These are phyloP conservation scores for Solanum etuberosum DNA, from an alignment of 257 asterid genomes.

Conservation along the genomic window DNA sequence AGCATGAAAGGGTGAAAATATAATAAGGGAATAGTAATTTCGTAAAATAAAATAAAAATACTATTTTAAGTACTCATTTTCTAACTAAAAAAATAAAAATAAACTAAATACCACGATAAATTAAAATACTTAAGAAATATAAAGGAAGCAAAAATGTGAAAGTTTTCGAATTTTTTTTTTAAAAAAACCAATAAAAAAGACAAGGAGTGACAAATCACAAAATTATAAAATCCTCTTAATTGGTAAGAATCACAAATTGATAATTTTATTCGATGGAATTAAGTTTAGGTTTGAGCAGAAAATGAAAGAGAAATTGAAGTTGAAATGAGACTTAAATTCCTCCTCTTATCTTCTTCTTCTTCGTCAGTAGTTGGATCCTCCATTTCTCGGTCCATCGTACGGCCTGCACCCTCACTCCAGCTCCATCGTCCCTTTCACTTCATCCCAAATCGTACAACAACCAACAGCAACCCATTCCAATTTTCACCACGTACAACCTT, in stretches of 20 bases:
- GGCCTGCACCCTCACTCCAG: constrained; percentile 10
- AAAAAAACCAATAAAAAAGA: no score
- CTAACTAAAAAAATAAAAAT: no score
- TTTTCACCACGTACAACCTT: constrained; percentile 11
- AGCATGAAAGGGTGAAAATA: not conserved
- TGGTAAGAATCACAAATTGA: not conserved
- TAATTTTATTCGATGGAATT: not conserved
- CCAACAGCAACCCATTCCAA: not conserved
- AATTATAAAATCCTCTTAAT: not conserved
- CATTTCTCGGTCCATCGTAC: constrained; percentile 16
- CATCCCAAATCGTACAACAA: constrained; percentile 6
- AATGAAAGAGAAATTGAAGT: not conserved
- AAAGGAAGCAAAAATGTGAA: no score
- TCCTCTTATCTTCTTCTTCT: not conserved
- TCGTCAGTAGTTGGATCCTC: constrained; percentile 12
- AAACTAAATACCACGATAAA: no score
- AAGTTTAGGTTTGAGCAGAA: not conserved
- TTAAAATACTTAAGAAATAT: no score
- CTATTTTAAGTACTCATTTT: no score
- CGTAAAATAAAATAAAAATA: no score
- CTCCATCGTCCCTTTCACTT: constrained; percentile 14
- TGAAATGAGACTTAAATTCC: constrained; percentile 15
- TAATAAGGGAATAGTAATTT: not conserved
- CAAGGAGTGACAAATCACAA: no score
- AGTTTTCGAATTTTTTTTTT: no score